Percentiles rank a stretch among this genome's conserved stretches.
phyloP scores from a whole-genome alignment of 306 rosid genomes.

The Sindora glabra region DNA sequence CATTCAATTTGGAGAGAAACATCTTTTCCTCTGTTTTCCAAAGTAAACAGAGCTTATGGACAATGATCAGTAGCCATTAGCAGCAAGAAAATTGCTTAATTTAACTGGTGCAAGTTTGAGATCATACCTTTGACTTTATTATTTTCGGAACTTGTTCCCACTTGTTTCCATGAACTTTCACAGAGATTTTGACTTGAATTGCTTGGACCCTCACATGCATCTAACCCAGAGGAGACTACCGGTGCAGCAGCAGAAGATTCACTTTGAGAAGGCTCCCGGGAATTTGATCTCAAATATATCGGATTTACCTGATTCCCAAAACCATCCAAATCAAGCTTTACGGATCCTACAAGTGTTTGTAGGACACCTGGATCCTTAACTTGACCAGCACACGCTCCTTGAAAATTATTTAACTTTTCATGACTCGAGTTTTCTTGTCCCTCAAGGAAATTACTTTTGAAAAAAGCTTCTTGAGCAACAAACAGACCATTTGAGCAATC shows the following conservation, averaged over 20 bases:
- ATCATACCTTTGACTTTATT: conserved; percentile 61
- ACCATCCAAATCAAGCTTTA: conserved; percentile 51
- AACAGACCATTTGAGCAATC: conserved; percentile 35
- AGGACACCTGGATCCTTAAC: conserved; percentile 28
- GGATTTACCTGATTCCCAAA: conserved; percentile 50
- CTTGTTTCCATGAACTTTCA: conserved; percentile 73
- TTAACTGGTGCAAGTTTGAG: neutral
- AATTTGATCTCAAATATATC: conserved; percentile 40
- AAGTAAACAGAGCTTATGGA: conserved; percentile 1
- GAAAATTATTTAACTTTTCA: conserved; percentile 33
- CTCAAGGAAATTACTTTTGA: conserved; percentile 35
- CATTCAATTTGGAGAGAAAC: too few relatives aligned
- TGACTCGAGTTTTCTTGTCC: conserved; percentile 39
- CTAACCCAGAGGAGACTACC: conserved; percentile 73
- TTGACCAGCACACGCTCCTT: conserved; percentile 39
- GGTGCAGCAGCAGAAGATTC: conserved; percentile 96
- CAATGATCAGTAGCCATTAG: neutral
- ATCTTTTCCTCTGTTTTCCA: too few relatives aligned
- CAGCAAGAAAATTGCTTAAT: neutral
- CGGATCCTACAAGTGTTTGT: conserved; percentile 44
- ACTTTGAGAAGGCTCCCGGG: conserved; percentile 82
- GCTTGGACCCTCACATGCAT: conserved; percentile 82
- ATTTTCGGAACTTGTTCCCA: conserved; percentile 50
- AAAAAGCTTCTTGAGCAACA: conserved; percentile 34
- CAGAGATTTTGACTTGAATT: conserved; percentile 65